A percentile compares a stretch with the other conserved stretches of the same genome.
These are phyloP conservation scores for Cucurbita pepo DNA, from an alignment of 306 rosid species.

Conservation along the genomic window DNA sequence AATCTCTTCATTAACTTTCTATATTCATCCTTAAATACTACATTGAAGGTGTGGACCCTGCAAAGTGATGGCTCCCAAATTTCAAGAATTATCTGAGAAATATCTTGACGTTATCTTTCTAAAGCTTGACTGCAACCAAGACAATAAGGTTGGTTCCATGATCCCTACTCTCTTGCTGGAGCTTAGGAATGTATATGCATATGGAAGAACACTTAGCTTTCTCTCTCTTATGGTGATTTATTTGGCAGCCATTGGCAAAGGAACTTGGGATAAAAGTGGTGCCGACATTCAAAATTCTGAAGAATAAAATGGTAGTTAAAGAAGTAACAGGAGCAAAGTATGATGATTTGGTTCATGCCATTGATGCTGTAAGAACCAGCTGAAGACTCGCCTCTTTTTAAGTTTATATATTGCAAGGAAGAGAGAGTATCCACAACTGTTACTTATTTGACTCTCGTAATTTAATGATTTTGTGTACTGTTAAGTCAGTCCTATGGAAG, in stretches of 20 bases:
- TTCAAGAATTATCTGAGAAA: slow-evolving; percentile 52
- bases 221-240: slow-evolving; percentile 1
- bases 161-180: neutral
- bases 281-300: slow-evolving; percentile 88
- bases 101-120: slow-evolving; percentile 73
- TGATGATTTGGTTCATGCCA: slow-evolving; percentile 71
- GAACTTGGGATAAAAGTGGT: slow-evolving; percentile 94
- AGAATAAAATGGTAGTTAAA: slow-evolving; percentile 60
- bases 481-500: neutral
- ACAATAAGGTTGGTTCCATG: slow-evolving; percentile 51
- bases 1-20: neutral
- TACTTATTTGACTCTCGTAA: neutral
- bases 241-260: slow-evolving; percentile 75
- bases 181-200: neutral
- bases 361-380: slow-evolving; percentile 54
- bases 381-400: slow-evolving; percentile 6
- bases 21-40: neutral
- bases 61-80: slow-evolving; percentile 92
- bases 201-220: neutral
- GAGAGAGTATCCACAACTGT: neutral
- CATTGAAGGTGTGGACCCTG: slow-evolving; percentile 88
- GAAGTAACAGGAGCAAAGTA: slow-evolving; percentile 86
- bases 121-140: slow-evolving; percentile 91
- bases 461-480: neutral
- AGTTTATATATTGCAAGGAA: neutral